Evolutionary conservation across 192 early-diverging fungal genomes (phyloP), one percentile per base, ranked within the genome.

Genomic region (Paraglomus occultum): DNA sequence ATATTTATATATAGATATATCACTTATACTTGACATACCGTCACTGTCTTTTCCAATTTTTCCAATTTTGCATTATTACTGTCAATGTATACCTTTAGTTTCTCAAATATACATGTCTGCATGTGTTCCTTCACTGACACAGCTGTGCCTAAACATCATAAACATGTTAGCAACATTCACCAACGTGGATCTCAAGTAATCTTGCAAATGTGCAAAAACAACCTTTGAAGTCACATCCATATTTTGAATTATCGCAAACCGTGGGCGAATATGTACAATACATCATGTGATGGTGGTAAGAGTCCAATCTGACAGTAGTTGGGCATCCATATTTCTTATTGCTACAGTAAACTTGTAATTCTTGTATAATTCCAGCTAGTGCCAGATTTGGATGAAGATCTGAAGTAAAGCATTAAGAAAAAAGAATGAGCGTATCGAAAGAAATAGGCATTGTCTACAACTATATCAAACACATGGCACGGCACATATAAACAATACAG

Each of bases 311-410:
- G 18, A 83, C 64, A 17, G 74, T 71, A 22, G 72, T 72, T 5
- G 74, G 64, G 67, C 87, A 88, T 9, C 87, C 87, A 70, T 77
- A 76, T 18, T 65, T 57, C 40, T 79, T 76, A 74, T 84, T 79
- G 18, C 77, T 52, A 71, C 87, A 88, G 53, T 78, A 83, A 1
- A 82, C 87, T 7, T 73, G 57, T 14, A 88, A 73, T 38, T 88
- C 87, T 23, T 77, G 74, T 12, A 84, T 79, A 20, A 88, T 63
- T 18, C 77, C 71, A 38, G 76, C 72, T 31, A 88, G 65, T 2
- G 82, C 83, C 4, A 88, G 74, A 63, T 88, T 88, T 4, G 84
- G 73, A 63, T 88, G 87, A 45, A 85, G 74, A 71, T 88, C 84
- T 81, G 62, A 8, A 11, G 9, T 0, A 43, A 12, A 66, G 9